Base-by-base conservation (phyloP, 352 stramenopile genomes). In the Phytophthora pini region DNA sequence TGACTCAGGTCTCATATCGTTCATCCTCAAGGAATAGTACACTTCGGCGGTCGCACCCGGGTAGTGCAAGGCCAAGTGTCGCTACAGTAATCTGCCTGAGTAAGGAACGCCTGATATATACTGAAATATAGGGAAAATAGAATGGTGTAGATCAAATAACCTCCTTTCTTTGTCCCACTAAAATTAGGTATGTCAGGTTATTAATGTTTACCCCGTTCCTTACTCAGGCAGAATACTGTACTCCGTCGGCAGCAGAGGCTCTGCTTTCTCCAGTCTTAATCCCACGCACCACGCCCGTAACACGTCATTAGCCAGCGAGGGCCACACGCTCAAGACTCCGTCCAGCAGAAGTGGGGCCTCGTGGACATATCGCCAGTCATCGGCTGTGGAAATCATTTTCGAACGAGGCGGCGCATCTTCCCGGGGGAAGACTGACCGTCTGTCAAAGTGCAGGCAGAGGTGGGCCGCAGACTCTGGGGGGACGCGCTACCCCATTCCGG, bases 1-100 rank as follows among this genome's bases (percentile, higher is more conserved):
- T 48, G 48, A 59, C 55, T 70, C 46, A 69, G 56, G 48, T 65
- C 55, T 70, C 46, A 70, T 46, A 70, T 70, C 54, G 36, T 32
- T 49, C 55, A 51, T 56, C 31, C 38, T 70, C 61, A 70, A 70
- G 26, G 24, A 64, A 49, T 32, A 32, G 31, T 36, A 36, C 31
- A 15, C 12, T 20, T 38, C 56, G 34, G 24, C 15, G 32, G 44
- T 41, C 31, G 22, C 50, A 32, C 22, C 43, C 20, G 7, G 20
- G 22, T 36, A 36, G 9, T 36, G 31, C 31, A 36, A 36, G 31
- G 8, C 31, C 31, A 4, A 13, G 31, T 36, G 31, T 36, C 31
- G 31, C 31, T 36, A 32, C n/a, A n/a, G n/a, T n/a, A n/a, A n/a
- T n/a, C n/a, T n/a, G n/a, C n/a, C n/a, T n/a, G n/a, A n/a, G n/a